phyloP scores from a whole-genome alignment of 148 eudicot genomes.

The Amaranthus hypochondriacus region DNA sequence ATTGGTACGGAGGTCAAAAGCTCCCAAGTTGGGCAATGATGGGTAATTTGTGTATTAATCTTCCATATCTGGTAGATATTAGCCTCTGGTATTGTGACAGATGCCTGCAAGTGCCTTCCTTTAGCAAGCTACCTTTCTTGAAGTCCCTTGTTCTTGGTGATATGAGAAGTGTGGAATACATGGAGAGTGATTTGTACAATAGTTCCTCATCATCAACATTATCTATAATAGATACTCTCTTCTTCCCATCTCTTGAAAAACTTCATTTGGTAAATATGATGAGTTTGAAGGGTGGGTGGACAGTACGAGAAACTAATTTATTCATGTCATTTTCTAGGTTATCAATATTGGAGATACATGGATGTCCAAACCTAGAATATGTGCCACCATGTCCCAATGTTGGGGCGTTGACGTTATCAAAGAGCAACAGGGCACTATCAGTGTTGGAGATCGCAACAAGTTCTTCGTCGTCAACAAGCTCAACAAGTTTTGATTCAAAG shows the following conservation, averaged over 20 bases:
- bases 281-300: constrained; percentile 36
- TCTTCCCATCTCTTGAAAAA: constrained; percentile 34
- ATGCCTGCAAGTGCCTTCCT: constrained; percentile 15
- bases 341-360: accelerated
- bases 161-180: constrained; percentile 4
- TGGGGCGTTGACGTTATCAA: not conserved
- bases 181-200: not conserved
- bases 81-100: not conserved
- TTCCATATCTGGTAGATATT: constrained; percentile 22
- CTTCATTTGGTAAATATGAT: not conserved
- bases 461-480: not conserved
- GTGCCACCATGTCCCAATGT: constrained; percentile 17
- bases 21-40: constrained; percentile 25
- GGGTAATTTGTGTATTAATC: constrained; percentile 2
- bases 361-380: constrained; percentile 13
- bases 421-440: not conserved
- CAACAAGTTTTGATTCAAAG: not conserved
- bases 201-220: not conserved
- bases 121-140: constrained; percentile 20
- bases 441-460: constrained; percentile 6
- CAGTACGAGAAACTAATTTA: not conserved
- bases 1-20: not conserved
- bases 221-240: not conserved
- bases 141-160: not conserved
- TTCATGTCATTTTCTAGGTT: constrained; percentile 20